A percentile compares a stretch with the other conserved stretches of the same genome.
These are phyloP conservation scores for Emericellopsis atlantica DNA, from an alignment of 2,329 filamentous ascomycete genomes.

Conservation along the genomic window DNA sequence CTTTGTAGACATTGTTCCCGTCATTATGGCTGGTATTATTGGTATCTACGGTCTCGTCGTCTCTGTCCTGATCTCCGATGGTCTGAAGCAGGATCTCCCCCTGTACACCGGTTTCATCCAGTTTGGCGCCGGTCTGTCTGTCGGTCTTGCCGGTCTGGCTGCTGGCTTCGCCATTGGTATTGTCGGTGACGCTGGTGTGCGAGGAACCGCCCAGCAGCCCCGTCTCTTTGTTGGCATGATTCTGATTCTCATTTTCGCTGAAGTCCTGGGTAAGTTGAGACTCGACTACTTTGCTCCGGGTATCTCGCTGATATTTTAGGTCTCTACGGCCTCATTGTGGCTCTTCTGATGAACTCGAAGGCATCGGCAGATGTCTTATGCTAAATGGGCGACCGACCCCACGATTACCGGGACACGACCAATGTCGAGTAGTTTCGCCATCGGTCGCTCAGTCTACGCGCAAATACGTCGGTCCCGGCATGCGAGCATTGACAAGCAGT, in stretches of 20 bases:
- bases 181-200: conserved; percentile 79
- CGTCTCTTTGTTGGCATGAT: conserved; percentile 95
- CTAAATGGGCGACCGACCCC: conserved; percentile 11
- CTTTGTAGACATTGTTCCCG: conserved; percentile 81
- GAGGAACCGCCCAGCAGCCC: conserved; percentile 74
- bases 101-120: conserved; percentile 80
- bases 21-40: conserved; percentile 99
- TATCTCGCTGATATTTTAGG: conserved; percentile 32
- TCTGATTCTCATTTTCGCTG: conserved; percentile 97
- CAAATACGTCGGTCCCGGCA: conserved; percentile 1
- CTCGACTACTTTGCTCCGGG: not conserved
- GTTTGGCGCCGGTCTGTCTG: conserved; percentile 69
- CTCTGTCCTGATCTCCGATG: conserved; percentile 75
- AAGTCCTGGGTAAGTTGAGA: conserved; percentile 76
- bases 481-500: not conserved
- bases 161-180: conserved; percentile 82
- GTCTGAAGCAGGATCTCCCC: conserved; percentile 57
- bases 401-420: conserved; percentile 11
- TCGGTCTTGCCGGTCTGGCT: conserved; percentile 72
- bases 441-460: conserved; percentile 1
- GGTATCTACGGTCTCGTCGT: conserved; percentile 94
- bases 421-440: conserved; percentile 15
- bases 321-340: conserved; percentile 98
- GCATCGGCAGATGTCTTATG: conserved; percentile 52
- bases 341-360: conserved; percentile 99